Evolutionary conservation across 495 filamentous ascomycete genomes (phyloP).

Genomic region (Lineolata rhizophorae): DNA sequence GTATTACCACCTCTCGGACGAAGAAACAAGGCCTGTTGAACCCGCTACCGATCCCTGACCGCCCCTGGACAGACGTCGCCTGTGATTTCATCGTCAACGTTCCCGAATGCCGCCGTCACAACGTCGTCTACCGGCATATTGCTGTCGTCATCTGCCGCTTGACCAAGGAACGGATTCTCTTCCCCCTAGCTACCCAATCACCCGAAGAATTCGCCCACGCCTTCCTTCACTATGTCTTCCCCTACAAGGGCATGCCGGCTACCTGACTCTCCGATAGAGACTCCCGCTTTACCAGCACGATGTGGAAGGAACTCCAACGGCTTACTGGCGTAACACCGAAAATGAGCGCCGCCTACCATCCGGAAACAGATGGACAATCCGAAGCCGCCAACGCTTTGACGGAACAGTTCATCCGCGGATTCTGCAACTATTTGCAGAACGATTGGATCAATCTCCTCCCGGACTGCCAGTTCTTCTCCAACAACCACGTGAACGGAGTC

Average conservation of each 20-base stretch:
- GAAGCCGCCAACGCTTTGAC: conserved; percentile 11
- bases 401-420: conserved; percentile 12
- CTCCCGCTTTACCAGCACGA: conserved; percentile 5
- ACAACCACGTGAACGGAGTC: not conserved
- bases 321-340: conserved; percentile 4
- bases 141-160: not conserved
- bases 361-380: conserved; percentile 15
- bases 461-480: not conserved
- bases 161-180: not conserved
- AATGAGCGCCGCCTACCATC: conserved; percentile 13
- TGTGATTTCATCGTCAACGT: conserved; percentile 1
- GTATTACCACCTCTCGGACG: not conserved
- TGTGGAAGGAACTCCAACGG: conserved; percentile 8
- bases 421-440: conserved; percentile 13
- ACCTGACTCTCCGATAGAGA: conserved; percentile 9
- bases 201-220: not conserved
- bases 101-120: not conserved
- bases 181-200: not conserved
- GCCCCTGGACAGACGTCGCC: conserved; percentile 1
- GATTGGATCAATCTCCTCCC: conserved; percentile 9
- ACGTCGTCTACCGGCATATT: not conserved
- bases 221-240: not conserved
- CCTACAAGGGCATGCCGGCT: conserved; percentile 1
- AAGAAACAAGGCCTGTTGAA: not conserved
- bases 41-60: conserved; percentile 1